Evolutionary conservation across 306 rosid species (phyloP), one percentile per base, ranked within the genome.

Genomic region (Pueraria montana): DNA sequence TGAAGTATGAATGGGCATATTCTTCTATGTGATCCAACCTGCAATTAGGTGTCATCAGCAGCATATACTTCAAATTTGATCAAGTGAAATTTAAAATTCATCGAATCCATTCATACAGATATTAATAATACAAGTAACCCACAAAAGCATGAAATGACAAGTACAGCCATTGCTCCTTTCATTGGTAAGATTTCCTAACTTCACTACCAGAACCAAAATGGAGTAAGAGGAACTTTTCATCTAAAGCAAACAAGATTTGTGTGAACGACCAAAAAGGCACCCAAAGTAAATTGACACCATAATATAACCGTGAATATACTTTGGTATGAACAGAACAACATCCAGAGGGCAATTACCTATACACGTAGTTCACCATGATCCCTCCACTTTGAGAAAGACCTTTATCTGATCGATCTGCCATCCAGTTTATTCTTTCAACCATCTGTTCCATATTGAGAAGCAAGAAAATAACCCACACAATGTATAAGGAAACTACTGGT

Each of bases 351-450:
- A 80, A 80, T 72, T 87, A 91, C 98, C 94, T 85, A 87, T 95
- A 95, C 59, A 95, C 94, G 80, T 95, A 93, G 87, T 95, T 95
- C 90, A 95, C 99, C 99, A 95, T 93, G 76, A 95, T 89, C 66
- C 97, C 93, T 12, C 91, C 99, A 89, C 99, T 92, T 91, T 93
- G 97, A 83, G 83, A 83, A 56, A 95, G 87, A 78, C 97, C 96
- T 53, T 92, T 95, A 45, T 82, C 97, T 55, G 98, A 95, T 74
- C 82, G 90, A 80, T 95, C 97, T 21, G 93, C 98, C 94, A 91
- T 89, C 99, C 99, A 95, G 85, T 93, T 95, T 56, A 93, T 89
- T 78, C 97, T 89, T 83, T 95, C 94, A 49, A 93, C 79, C 96
- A 93, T 95, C 97, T 93, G 89, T 84, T 79, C 72, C 87, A 85